Percentiles rank a stretch among this genome's conserved stretches.
These are phyloP conservation scores for Bipolaris gigantea DNA, from an alignment of 2,329 filamentous ascomycete genomes.

Conservation along the genomic window DNA sequence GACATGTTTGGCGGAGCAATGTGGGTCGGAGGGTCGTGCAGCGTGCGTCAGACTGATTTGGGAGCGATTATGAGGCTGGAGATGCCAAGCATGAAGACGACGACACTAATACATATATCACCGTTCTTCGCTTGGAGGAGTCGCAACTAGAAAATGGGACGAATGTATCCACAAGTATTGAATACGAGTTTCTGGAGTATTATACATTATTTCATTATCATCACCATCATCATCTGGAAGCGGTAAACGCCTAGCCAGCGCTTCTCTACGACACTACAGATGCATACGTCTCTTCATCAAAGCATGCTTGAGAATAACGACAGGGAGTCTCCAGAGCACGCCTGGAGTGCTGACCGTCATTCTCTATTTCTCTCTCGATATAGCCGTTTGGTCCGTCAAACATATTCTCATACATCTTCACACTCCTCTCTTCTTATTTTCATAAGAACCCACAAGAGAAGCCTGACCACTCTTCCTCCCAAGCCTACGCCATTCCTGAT, in stretches of 20 bases:
- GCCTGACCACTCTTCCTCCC: not conserved
- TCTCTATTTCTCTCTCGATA: conserved; percentile 17
- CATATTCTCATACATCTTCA: conserved; percentile 17
- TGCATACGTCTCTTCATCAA: not conserved
- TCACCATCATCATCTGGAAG: not conserved
- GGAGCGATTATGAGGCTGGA: conserved; percentile 11
- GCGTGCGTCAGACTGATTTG: conserved; percentile 10
- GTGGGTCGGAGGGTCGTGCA: conserved; percentile 29
- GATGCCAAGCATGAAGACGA: conserved; percentile 12
- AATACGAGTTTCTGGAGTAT: not conserved
- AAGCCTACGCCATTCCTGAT: conserved; percentile 17
- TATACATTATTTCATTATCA: not conserved
- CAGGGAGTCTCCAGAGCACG: conserved; percentile 14
- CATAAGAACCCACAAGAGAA: conserved; percentile 8
- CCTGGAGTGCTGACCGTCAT: conserved; percentile 18
- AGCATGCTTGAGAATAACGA: conserved; percentile 1
- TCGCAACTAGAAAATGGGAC: not conserved
- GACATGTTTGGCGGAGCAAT: conserved; percentile 28
- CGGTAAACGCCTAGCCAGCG: not conserved
- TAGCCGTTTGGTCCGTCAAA: conserved; percentile 2
- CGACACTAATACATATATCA: not conserved
- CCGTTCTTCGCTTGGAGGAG: not conserved
- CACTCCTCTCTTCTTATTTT: conserved; percentile 2
- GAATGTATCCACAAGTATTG: not conserved
- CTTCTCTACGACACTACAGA: not conserved